Evolutionary conservation across 1,284 basidiomycete species (phyloP), one percentile per base, ranked within the genome.

Genomic region (Leccinum subatratum): DNA sequence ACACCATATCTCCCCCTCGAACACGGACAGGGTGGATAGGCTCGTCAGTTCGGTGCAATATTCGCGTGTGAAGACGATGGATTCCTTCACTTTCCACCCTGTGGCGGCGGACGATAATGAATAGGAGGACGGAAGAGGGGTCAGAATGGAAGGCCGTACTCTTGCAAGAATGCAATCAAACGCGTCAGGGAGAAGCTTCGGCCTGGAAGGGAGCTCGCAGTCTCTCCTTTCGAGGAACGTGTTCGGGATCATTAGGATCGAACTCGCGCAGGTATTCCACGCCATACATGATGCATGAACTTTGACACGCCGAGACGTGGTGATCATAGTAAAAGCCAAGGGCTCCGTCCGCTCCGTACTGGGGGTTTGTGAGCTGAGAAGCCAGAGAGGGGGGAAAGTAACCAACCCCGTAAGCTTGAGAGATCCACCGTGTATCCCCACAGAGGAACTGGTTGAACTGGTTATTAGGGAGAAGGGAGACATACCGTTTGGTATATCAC

Each of bases 1-100:
- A 73, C 90, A 92, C 90, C 90, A 92, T 67, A 92, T 84, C 74
- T 91, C 90, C 42, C 91, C 89, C 73, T 92, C 90, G 71, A 92
- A 91, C 12, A 91, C 87, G 11, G 88, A 90, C 4, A 25, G 80
- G 68, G 90, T 88, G 6, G 85, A 85, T 42, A 91, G 75, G 69
- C 84, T 91, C 3, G 90, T 92, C 54, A 92, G 28, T 74, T 92
- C 90, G 0, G 90, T 92, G 73, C 88, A 90, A 75, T 92, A 28
- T 28, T 28, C 5, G 28, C 28, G 28, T 28, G 86, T 88, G 75
- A 92, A 91, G 16, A 90, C 88, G 0, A 85, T 91, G 20, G 88
- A 90, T 74, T 91, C 90, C 69, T 91, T 90, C 63, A 92, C 90
- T 78, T 84, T 89, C 59, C 81, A 62, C 87, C 79, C 87, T 90